Evolutionary conservation across 805 yeast genomes (phyloP).

Genomic region (Ogataea allantospora): DNA sequence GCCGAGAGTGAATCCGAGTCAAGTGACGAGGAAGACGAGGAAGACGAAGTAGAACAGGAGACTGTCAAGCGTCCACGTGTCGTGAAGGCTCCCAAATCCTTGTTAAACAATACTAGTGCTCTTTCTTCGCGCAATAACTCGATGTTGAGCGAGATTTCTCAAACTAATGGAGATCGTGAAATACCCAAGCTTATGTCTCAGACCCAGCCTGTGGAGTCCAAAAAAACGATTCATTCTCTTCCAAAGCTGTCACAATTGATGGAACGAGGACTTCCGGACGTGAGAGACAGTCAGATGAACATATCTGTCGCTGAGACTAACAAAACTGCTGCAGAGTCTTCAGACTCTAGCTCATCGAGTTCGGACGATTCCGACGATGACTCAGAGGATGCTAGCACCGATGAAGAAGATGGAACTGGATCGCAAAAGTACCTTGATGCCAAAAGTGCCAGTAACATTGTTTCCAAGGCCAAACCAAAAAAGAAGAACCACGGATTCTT

Average conservation of each 20-base stretch:
- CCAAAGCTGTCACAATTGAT: constrained; percentile 59
- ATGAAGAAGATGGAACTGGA: constrained; percentile 21
- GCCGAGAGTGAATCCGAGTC: constrained; percentile 19
- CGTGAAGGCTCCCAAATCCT: constrained; percentile 43
- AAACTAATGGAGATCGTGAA: not conserved
- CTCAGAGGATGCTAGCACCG: constrained; percentile 20
- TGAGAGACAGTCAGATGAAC: constrained; percentile 40
- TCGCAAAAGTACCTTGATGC: constrained; percentile 40
- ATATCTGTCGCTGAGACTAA: not conserved
- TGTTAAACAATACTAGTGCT: constrained; percentile 3
- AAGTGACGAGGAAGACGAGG: constrained; percentile 20
- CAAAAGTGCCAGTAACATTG: constrained; percentile 41
- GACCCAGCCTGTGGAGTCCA: not conserved
- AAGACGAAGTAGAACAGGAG: constrained; percentile 16
- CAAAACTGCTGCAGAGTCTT: not conserved
- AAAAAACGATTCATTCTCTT: constrained; percentile 12
- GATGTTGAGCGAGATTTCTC: constrained; percentile 7
- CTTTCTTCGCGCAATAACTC: constrained; percentile 10
- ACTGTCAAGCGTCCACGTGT: constrained; percentile 38
- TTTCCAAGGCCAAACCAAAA: constrained; percentile 36
- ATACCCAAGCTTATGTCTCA: constrained; percentile 3
- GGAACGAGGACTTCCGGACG: constrained; percentile 67
- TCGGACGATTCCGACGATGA: constrained; percentile 21
- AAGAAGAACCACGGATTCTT: constrained; percentile 46
- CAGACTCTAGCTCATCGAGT: constrained; percentile 1